phyloP scores from a whole-genome alignment of 2,329 filamentous ascomycete species.

The Penicillium sp. region DNA sequence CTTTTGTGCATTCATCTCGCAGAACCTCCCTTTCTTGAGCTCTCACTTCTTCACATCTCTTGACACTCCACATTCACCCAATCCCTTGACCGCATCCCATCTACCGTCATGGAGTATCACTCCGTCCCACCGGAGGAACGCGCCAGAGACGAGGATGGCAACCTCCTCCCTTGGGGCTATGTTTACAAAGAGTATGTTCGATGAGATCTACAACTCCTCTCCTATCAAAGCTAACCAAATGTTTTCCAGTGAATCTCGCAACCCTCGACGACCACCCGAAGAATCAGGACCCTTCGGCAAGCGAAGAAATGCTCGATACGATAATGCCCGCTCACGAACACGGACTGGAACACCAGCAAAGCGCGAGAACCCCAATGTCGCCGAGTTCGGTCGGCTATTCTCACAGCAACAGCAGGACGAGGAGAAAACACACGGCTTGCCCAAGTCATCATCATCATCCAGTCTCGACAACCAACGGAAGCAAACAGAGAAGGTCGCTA shows the following conservation, averaged over 20 bases:
- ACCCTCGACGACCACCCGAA: slow-evolving; percentile 55
- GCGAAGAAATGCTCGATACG: slow-evolving; percentile 47
- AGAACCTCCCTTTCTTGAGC: background rate
- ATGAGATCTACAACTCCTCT: background rate
- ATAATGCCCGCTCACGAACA: slow-evolving; percentile 51
- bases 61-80: background rate
- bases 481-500: slow-evolving; percentile 55
- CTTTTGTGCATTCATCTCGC: background rate
- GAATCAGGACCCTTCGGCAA: slow-evolving; percentile 64
- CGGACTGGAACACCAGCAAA: slow-evolving; percentile 60
- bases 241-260: slow-evolving; percentile 45
- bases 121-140: slow-evolving; percentile 64
- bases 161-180: slow-evolving; percentile 63
- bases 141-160: slow-evolving; percentile 59
- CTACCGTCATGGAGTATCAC: slow-evolving; percentile 60
- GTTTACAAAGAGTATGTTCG: slow-evolving; percentile 59
- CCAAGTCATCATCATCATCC: slow-evolving; percentile 43
- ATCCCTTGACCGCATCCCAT: background rate
- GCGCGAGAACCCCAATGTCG: slow-evolving; percentile 56
- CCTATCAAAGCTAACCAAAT: background rate
- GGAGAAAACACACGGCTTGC: slow-evolving; percentile 38
- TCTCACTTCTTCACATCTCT: background rate
- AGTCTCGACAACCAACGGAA: slow-evolving; percentile 43
- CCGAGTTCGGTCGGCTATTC: slow-evolving; percentile 49
- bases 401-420: slow-evolving; percentile 47